These are phyloP conservation scores for Nicotiana undulata DNA, from an alignment of 257 asterid genomes.

Conservation along the genomic window DNA sequence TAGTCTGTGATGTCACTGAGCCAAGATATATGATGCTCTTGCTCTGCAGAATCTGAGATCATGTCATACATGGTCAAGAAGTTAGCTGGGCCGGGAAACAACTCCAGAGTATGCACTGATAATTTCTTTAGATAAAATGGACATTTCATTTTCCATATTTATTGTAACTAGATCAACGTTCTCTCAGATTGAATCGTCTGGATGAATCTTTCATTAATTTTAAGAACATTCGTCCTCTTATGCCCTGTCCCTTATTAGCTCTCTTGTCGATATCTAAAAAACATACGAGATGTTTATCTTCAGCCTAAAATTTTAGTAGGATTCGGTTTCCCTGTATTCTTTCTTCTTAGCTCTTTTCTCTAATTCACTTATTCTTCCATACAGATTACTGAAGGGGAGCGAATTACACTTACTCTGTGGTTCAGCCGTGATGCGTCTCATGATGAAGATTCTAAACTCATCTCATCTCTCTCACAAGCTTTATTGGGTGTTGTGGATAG, in stretches of 20 bases:
- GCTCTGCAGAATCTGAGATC: neutral
- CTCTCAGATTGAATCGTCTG: neutral
- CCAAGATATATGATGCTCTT: neutral
- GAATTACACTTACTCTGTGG: conserved; percentile 87
- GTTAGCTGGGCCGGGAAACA: neutral
- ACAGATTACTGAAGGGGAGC: conserved; percentile 78
- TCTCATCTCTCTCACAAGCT: conserved; percentile 42
- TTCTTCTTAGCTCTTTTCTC: neutral
- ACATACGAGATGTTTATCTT: neutral
- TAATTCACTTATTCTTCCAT: neutral
- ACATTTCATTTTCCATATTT: neutral
- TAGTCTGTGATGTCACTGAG: neutral
- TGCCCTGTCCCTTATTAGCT: neutral
- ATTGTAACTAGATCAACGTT: neutral
- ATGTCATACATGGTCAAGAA: neutral
- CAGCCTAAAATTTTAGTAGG: neutral
- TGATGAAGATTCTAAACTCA: conserved; percentile 75
- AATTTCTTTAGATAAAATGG: neutral
- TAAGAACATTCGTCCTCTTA: neutral
- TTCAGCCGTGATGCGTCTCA: conserved; percentile 72
- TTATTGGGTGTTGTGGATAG: conserved; percentile 13
- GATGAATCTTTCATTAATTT: neutral
- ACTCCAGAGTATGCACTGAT: neutral
- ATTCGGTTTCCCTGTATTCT: neutral
- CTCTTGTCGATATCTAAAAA: neutral